A percentile compares a stretch with the other conserved stretches of the same genome.
phyloP scores from a whole-genome alignment of 2,329 filamentous ascomycete genomes.

The Pseudomassariella vexata region DNA sequence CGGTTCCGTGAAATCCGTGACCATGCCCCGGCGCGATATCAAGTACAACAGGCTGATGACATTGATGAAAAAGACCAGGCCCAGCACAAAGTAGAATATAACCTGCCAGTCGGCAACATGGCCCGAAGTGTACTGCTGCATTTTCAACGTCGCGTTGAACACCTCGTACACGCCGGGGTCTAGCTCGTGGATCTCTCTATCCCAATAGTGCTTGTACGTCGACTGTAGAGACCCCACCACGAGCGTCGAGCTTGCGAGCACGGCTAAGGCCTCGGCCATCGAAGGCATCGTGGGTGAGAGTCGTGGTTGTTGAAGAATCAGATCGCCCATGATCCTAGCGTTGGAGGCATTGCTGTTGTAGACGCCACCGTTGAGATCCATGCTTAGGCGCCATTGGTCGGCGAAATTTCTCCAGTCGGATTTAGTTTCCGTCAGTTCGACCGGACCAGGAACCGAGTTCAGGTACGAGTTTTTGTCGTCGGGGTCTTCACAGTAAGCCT shows the following conservation, averaged over 20 bases:
- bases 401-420: slow-evolving; percentile 52
- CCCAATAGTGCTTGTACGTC: slow-evolving; percentile 55
- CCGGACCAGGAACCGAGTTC: slow-evolving; percentile 28
- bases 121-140: slow-evolving; percentile 66
- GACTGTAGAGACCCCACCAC: slow-evolving; percentile 53
- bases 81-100: slow-evolving; percentile 62
- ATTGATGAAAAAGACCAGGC: slow-evolving; percentile 62
- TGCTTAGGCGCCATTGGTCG: slow-evolving; percentile 45
- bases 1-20: slow-evolving; percentile 76
- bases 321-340: slow-evolving; percentile 50
- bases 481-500: slow-evolving; percentile 54
- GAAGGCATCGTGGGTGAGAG: slow-evolving; percentile 54
- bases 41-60: slow-evolving; percentile 60
- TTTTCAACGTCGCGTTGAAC: slow-evolving; percentile 60
- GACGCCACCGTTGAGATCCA: slow-evolving; percentile 52
- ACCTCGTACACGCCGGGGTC: slow-evolving; percentile 40
- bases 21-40: slow-evolving; percentile 49
- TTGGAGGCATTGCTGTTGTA: slow-evolving; percentile 52
- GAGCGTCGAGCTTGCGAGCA: slow-evolving; percentile 61
- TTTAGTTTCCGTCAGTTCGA: slow-evolving; percentile 25
- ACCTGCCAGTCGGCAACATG: slow-evolving; percentile 55
- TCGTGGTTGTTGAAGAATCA: slow-evolving; percentile 33
- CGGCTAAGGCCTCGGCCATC: slow-evolving; percentile 67
- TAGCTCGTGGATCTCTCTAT: slow-evolving; percentile 32
- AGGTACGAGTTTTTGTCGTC: slow-evolving; percentile 50